Evolutionary conservation across 1,284 basidiomycete species (phyloP).

Genomic region (Heliocybe sulcata): DNA sequence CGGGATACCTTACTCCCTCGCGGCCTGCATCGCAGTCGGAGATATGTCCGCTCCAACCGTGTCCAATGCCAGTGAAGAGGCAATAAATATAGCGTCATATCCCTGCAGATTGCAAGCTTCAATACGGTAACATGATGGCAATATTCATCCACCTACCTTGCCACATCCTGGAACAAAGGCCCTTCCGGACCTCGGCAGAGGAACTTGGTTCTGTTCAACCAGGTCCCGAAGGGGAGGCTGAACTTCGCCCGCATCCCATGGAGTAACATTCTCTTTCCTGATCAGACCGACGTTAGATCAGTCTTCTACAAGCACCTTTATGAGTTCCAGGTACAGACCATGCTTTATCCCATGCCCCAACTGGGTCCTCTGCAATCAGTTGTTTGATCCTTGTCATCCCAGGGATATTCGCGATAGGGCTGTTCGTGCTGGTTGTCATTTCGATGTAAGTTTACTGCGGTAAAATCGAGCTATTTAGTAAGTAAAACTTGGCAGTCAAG

Average conservation of each 20-base stretch:
- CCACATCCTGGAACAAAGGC: slow-evolving; percentile 74
- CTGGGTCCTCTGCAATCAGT: background rate
- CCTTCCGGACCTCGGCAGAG: slow-evolving; percentile 43
- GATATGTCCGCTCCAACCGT: slow-evolving; percentile 52
- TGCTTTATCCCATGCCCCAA: background rate
- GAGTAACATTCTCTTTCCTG: slow-evolving; percentile 52
- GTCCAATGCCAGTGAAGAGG: slow-evolving; percentile 39
- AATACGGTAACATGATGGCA: background rate
- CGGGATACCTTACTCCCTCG: slow-evolving; percentile 44
- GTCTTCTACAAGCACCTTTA: background rate
- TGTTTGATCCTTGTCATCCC: background rate
- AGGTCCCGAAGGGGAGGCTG: slow-evolving; percentile 53
- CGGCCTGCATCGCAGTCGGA: slow-evolving; percentile 41
- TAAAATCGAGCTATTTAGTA: too few species aligned
- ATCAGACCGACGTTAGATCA: background rate
- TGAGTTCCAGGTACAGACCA: background rate
- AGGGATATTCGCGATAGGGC: background rate
- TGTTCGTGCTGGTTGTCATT: background rate
- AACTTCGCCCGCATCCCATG: slow-evolving; percentile 53
- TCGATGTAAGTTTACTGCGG: background rate
- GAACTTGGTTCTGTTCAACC: slow-evolving; percentile 37
- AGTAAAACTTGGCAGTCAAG: too few species aligned
- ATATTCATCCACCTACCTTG: slow-evolving; percentile 39
- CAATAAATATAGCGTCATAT: slow-evolving; percentile 56
- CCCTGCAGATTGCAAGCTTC: slow-evolving; percentile 32